Conservation (phyloP, 108 stramenopile species). For the Cyclotella atomus region DNA sequence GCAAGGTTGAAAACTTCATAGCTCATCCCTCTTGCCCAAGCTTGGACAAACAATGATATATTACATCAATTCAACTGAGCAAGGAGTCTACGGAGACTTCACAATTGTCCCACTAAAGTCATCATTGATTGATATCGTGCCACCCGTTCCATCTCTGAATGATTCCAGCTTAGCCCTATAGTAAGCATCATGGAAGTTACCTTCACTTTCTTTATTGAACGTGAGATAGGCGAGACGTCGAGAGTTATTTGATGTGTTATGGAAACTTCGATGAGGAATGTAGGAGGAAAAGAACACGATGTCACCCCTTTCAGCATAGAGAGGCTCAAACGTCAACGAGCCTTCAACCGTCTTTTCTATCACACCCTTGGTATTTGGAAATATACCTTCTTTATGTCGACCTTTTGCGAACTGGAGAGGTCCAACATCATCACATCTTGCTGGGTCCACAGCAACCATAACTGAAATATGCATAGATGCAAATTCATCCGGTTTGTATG, state of each 20-base stretch:
- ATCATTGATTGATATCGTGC: slow-evolving; percentile 1
- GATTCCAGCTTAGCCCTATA: background rate
- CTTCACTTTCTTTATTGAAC: slow-evolving; percentile 9
- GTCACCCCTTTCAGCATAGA: slow-evolving; percentile 1
- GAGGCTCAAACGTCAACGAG: background rate
- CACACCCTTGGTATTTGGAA: slow-evolving; percentile 1
- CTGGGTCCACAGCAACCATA: slow-evolving; percentile 10
- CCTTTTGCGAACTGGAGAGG: slow-evolving; percentile 1
- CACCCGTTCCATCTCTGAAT: slow-evolving; percentile 2
- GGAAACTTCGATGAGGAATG: background rate
- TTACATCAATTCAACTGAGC: too few species aligned
- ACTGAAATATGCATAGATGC: slow-evolving; percentile 7
- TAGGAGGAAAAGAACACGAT: slow-evolving; percentile 1
- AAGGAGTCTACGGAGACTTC: too few species aligned
- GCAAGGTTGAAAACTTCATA: too few species aligned
- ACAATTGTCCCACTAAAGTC: slow-evolving; percentile 7
- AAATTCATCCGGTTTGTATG: slow-evolving; percentile 10
- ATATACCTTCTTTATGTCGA: background rate
- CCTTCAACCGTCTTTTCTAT: background rate
- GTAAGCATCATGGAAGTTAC: slow-evolving; percentile 3
- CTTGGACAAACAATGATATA: too few species aligned
- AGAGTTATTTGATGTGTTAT: background rate
- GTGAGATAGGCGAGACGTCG: slow-evolving; percentile 4
- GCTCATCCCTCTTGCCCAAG: too few species aligned
- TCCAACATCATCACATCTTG: background rate